phyloP scores from a whole-genome alignment of 176 grass and related monocot genomes.

The Oropetium thomaeum region DNA sequence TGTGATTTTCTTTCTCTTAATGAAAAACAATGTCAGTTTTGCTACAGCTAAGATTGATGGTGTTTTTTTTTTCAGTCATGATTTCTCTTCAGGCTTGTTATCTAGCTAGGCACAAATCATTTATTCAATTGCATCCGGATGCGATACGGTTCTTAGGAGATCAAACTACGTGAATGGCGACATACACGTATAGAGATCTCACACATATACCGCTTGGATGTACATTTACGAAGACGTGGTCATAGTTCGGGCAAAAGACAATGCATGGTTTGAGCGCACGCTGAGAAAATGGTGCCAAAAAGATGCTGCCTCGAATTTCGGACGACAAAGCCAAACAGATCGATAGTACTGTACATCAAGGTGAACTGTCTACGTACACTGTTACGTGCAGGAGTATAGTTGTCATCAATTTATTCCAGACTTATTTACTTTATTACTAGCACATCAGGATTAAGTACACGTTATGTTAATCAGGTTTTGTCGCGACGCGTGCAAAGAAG shows the following conservation, averaged over 20 bases:
- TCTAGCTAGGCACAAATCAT: no score
- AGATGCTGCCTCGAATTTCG: background rate
- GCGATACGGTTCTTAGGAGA: background rate
- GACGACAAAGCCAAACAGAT: background rate
- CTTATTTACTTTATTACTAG: no score
- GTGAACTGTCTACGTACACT: background rate
- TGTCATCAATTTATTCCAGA: background rate
- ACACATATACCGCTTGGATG: no score
- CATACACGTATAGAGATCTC: no score
- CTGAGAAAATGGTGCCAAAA: background rate
- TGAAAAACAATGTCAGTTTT: no score
- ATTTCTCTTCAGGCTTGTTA: no score
- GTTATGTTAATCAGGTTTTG: background rate
- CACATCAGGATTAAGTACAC: background rate
- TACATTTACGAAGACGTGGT: background rate
- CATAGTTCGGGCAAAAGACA: background rate
- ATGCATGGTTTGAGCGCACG: background rate
- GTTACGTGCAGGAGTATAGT: no score
- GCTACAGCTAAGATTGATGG: no score
- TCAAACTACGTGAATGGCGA: background rate
- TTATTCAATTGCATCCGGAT: background rate
- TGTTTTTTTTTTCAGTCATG: no score
- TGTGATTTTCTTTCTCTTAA: no score
- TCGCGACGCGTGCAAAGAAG: background rate
- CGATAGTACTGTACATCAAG: no score